These are phyloP conservation scores for Solanum rostratum DNA, from an alignment of 257 asterid species.

Conservation along the genomic window DNA sequence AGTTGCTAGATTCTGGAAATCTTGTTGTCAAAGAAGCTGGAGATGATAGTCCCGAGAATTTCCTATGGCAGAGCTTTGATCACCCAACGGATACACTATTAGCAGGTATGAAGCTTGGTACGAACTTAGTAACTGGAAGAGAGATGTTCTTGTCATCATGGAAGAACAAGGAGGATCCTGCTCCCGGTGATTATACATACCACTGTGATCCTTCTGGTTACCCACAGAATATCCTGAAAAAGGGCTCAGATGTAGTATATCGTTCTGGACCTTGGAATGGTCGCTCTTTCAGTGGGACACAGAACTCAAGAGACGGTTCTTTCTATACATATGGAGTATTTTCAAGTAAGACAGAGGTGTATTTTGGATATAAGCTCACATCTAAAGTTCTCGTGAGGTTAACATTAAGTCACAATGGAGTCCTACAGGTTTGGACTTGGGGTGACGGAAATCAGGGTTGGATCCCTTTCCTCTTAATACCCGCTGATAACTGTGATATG, in stretches of 20 bases:
- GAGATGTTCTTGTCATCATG: conserved; percentile 19
- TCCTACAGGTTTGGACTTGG: conserved; percentile 24
- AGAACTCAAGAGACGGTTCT: neutral
- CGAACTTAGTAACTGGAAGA: neutral
- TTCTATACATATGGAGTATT: neutral
- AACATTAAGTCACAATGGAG: conserved; percentile 10
- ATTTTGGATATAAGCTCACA: neutral
- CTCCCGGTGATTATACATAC: conserved; percentile 14
- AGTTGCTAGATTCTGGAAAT: conserved; percentile 17
- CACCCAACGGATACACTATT: conserved; percentile 4
- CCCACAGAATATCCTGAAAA: conserved; percentile 8
- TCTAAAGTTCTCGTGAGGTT: conserved; percentile 5
- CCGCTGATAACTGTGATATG: conserved; percentile 16
- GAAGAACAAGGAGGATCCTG: conserved; percentile 25
- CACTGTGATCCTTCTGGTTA: conserved; percentile 13
- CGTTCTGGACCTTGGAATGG: conserved; percentile 27
- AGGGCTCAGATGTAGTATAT: neutral
- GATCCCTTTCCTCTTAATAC: conserved; percentile 3
- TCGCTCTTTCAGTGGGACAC: conserved; percentile 5
- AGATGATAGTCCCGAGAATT: neutral
- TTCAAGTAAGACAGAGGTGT: conserved; percentile 10
- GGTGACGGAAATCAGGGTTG: conserved; percentile 8
- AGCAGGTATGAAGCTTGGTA: conserved; percentile 6
- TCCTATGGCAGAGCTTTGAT: neutral
- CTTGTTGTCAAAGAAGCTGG: conserved; percentile 13